Evolutionary conservation across 768 basidiomycete genomes (phyloP).

Genomic region (Amanita inopinata): DNA sequence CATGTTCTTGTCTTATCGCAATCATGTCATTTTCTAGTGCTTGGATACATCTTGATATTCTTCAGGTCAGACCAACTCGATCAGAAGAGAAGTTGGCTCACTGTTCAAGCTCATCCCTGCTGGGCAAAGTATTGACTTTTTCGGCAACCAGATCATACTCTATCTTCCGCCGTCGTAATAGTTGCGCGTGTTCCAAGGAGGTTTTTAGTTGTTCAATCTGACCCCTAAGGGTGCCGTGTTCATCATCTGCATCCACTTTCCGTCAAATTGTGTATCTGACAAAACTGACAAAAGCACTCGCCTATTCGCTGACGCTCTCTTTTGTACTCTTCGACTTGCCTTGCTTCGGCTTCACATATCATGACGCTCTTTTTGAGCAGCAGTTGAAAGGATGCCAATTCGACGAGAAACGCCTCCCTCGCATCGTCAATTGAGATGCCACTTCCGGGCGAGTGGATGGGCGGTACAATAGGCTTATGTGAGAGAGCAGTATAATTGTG

Average conservation of each 20-base stretch:
- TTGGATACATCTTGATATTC: constrained; percentile 52
- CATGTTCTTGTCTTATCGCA: constrained; percentile 65
- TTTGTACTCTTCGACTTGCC: constrained; percentile 81
- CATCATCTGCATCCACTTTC: constrained; percentile 41
- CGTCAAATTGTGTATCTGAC: not conserved
- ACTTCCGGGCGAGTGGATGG: constrained; percentile 18
- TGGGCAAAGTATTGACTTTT: constrained; percentile 70
- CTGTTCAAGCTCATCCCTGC: constrained; percentile 68
- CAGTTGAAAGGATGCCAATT: constrained; percentile 68
- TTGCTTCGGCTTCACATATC: constrained; percentile 78
- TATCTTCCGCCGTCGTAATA: constrained; percentile 67
- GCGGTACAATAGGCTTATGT: constrained; percentile 33
- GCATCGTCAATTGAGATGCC: constrained; percentile 49
- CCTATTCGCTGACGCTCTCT: constrained; percentile 64
- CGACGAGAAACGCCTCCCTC: constrained; percentile 68
- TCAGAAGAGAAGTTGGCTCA: constrained; percentile 28
- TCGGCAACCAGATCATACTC: constrained; percentile 82
- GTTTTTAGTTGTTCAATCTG: constrained; percentile 76
- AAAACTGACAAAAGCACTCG: constrained; percentile 24
- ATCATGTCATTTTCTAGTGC: constrained; percentile 71
- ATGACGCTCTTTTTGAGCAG: constrained; percentile 68
- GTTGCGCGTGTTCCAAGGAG: constrained; percentile 69
- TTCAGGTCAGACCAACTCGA: not conserved
- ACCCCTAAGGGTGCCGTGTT: constrained; percentile 52
- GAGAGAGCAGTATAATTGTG: constrained; percentile 59